These are phyloP conservation scores for Yamadazyma laniorum DNA, from an alignment of 805 yeast genomes.

Conservation along the genomic window DNA sequence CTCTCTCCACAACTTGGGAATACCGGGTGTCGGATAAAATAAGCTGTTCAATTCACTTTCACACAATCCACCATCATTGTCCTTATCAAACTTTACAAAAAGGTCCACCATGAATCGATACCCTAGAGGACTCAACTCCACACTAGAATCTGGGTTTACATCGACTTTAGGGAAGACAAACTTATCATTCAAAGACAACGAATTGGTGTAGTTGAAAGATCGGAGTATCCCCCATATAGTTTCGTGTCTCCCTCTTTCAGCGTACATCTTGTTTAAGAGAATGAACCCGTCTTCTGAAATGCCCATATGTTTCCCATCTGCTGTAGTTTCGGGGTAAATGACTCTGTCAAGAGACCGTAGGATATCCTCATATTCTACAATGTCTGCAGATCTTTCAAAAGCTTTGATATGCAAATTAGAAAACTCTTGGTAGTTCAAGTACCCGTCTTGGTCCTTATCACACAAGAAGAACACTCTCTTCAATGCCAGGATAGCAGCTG, in stretches of 20 bases:
- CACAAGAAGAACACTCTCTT: conserved; percentile 78
- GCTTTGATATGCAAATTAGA: conserved; percentile 68
- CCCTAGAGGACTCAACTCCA: conserved; percentile 90
- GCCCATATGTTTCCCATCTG: conserved; percentile 42
- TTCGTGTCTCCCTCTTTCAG: conserved; percentile 91
- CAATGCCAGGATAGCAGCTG: conserved; percentile 71
- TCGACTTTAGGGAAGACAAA: conserved; percentile 78
- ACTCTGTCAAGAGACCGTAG: conserved; percentile 28
- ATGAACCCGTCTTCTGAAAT: conserved; percentile 75
- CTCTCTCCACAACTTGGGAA: conserved; percentile 84
- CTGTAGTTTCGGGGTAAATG: conserved; percentile 26
- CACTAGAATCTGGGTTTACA: conserved; percentile 71
- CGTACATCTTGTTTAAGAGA: conserved; percentile 73
- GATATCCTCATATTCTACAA: conserved; percentile 38
- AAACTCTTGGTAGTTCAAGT: conserved; percentile 68
- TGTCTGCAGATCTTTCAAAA: conserved; percentile 51
- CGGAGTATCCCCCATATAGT: conserved; percentile 95
- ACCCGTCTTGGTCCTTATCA: conserved; percentile 91
- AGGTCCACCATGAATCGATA: conserved; percentile 89
- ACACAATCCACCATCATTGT: conserved; percentile 93
- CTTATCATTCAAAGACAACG: conserved; percentile 77
- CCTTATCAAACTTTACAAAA: conserved; percentile 84
- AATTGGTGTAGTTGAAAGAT: conserved; percentile 87
- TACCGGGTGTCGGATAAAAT: conserved; percentile 89
- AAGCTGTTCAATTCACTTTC: conserved; percentile 65